phyloP scores from a whole-genome alignment of 495 filamentous ascomycete species.

The Monascus purpureus region DNA sequence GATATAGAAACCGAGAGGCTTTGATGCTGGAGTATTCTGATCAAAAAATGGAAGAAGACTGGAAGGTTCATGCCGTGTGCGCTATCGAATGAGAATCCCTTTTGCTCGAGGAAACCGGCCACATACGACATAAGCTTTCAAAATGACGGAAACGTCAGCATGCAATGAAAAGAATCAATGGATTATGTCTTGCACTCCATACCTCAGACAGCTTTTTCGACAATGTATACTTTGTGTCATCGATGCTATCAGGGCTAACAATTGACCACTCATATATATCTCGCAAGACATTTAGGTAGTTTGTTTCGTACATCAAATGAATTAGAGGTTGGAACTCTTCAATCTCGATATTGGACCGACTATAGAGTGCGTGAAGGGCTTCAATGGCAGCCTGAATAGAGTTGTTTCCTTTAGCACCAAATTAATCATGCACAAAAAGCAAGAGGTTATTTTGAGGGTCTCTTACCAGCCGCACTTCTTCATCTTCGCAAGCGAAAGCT shows the following conservation, averaged over 20 bases:
- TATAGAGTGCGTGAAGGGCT: slow-evolving; percentile 69
- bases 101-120: slow-evolving; percentile 68
- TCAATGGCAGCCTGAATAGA: slow-evolving; percentile 59
- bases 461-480: slow-evolving; percentile 60
- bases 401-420: slow-evolving; percentile 8
- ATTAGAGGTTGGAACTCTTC: slow-evolving; percentile 70
- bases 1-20: slow-evolving; percentile 90
- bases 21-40: slow-evolving; percentile 64
- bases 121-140: slow-evolving; percentile 67
- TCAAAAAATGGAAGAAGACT: slow-evolving; percentile 66
- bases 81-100: slow-evolving; percentile 43
- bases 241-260: slow-evolving; percentile 63
- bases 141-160: slow-evolving; percentile 5
- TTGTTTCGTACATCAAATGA: slow-evolving; percentile 58
- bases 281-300: slow-evolving; percentile 56
- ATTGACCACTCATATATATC: slow-evolving; percentile 71
- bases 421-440: not conserved
- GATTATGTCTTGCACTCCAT: slow-evolving; percentile 10
- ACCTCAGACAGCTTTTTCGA: slow-evolving; percentile 91
- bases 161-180: not conserved
- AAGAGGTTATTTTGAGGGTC: not conserved
- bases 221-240: slow-evolving; percentile 83
- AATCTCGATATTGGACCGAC: slow-evolving; percentile 54
- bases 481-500: slow-evolving; percentile 57
- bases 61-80: slow-evolving; percentile 46